These are phyloP conservation scores for Lepraria neglecta DNA, from an alignment of 495 filamentous ascomycete genomes.

Conservation along the genomic window DNA sequence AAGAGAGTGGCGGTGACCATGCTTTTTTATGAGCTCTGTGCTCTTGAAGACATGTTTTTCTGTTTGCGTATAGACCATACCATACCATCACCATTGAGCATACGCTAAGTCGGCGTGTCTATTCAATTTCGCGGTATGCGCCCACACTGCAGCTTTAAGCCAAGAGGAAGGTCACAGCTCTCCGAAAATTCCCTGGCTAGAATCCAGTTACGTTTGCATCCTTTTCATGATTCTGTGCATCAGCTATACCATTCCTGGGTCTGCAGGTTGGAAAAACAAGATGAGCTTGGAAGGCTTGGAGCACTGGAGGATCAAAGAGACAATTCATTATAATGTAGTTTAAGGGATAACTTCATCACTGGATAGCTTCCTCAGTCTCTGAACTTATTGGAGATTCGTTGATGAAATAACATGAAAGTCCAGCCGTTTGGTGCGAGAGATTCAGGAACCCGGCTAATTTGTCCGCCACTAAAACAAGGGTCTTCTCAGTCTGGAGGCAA, in stretches of 20 bases:
- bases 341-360: neutral
- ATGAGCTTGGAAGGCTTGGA: neutral
- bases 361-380: neutral
- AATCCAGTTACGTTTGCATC: too few species aligned
- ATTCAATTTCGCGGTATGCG: conserved; percentile 31
- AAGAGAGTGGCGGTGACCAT: conserved; percentile 20
- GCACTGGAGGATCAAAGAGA: neutral
- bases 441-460: neutral
- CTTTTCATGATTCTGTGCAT: too few species aligned
- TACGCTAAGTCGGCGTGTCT: conserved; percentile 18
- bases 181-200: too few species aligned
- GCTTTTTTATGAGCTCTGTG: conserved; percentile 21
- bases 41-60: conserved; percentile 1
- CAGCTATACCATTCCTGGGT: too few species aligned
- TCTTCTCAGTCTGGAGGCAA: neutral
- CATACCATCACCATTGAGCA: neutral
- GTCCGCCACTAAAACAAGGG: neutral
- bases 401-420: too few species aligned
- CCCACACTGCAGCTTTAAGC: neutral
- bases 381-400: neutral
- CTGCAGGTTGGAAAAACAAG: neutral
- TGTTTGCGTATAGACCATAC: conserved; percentile 6
- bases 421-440: neutral
- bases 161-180: too few species aligned
- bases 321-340: neutral